These are phyloP conservation scores for Hamamelis virginiana DNA, from an alignment of 164 flowering plant genomes.

Conservation along the genomic window DNA sequence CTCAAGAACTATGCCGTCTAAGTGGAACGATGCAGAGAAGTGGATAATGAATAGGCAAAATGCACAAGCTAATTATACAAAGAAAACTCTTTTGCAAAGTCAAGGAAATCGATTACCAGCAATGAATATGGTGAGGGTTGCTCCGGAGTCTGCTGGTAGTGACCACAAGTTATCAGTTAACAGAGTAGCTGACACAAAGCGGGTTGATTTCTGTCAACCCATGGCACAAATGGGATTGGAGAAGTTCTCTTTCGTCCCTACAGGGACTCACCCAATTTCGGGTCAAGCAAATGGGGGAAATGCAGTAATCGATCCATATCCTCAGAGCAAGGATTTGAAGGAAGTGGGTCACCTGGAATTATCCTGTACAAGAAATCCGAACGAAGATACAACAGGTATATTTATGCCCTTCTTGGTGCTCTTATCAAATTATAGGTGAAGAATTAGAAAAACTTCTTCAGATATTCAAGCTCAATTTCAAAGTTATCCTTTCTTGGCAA, in stretches of 20 bases:
- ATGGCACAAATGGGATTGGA: conserved; percentile 36
- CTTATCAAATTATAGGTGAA: background rate
- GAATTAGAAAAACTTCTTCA: background rate
- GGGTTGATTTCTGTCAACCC: conserved; percentile 52
- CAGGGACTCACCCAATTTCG: conserved; percentile 22
- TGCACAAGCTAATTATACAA: conserved; percentile 34
- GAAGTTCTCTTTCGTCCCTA: conserved; percentile 46
- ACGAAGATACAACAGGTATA: conserved; percentile 49
- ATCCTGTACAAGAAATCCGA: conserved; percentile 22
- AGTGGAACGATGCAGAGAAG: conserved; percentile 97
- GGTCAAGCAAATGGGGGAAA: conserved; percentile 27
- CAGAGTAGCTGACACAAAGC: conserved; percentile 36
- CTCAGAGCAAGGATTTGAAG: conserved; percentile 45
- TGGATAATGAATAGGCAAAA: conserved; percentile 74
- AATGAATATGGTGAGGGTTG: conserved; percentile 44
- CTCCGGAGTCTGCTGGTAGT: conserved; percentile 47
- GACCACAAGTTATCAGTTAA: conserved; percentile 34
- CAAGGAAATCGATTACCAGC: conserved; percentile 38
- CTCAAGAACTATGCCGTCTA: conserved; percentile 69
- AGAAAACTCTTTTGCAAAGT: conserved; percentile 37
- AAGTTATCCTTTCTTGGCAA: background rate
- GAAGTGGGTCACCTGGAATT: conserved; percentile 37
- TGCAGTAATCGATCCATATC: conserved; percentile 30
- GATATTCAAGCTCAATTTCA: background rate
- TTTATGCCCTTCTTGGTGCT: conserved; percentile 1